Evolutionary conservation across 441 rosid species (phyloP), one percentile per base, ranked within the genome.

Genomic region (Monsonia emarginata): DNA sequence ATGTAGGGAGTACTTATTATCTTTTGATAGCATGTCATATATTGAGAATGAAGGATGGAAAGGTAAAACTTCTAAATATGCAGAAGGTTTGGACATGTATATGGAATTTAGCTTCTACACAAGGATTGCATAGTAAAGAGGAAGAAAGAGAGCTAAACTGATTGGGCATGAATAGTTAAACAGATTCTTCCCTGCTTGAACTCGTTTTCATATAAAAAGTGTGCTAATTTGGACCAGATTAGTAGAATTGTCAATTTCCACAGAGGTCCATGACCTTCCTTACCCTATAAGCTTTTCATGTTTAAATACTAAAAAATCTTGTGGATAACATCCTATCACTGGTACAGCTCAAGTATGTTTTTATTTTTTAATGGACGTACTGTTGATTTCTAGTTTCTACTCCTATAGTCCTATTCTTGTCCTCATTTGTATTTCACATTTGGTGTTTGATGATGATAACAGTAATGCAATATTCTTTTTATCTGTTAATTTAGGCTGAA

Each of bases 401-500:
- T n/a, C n/a, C n/a, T n/a, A n/a, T n/a, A 14, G 13, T 56, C 11
- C 27, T 56, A 56, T 56, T 24, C 30, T 5, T 56, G n/a, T 56
- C 60, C 30, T 22, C n/a, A 56, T 56, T 50, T 56, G 30, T 24
- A 24, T 56, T 24, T 25, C 2, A 25, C 25, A 56, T 24, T 9
- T 56, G 24, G 5, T 24, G 31, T 22, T 56, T 22, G 60, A 30
- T 24, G 60, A 56, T 22, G 1, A 7, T 36, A 36, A 7, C 10
- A 9, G 13, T 36, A 36, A 36, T 2, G 42, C 10, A 36, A 1
- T 5, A 13, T 24, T 25, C 16, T 56, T 56, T 56, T 56, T 22
- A 22, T 56, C 60, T 56, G 10, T 11, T 8, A 24, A 56, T 24
- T 19, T 54, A 86, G 91, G 81, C 78, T 40, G 91, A 81, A 65